Evolutionary conservation across 2,329 filamentous ascomycete genomes (phyloP), one percentile per base, ranked within the genome.

Genomic region (Aureobasidium sp.): DNA sequence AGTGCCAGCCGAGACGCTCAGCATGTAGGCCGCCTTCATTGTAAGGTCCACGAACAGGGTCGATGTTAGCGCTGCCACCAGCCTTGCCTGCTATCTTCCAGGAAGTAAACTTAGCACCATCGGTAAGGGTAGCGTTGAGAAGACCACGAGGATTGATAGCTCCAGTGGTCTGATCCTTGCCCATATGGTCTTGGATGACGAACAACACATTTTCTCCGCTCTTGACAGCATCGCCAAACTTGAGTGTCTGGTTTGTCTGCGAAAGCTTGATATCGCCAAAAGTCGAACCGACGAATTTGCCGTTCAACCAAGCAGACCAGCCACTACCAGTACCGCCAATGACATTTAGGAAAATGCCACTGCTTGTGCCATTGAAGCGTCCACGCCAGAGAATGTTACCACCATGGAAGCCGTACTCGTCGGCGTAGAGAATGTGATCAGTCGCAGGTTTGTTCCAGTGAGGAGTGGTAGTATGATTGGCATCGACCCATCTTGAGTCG

Each of bases 71-170:
- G 63, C 86, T 79, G 2, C 86, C 81, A 29, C 85, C 85, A 0
- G 87, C 87, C 31, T 83, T 86, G 9, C 88, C 87, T 5, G 86
- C 84, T 38, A 90, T 81, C 73, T 84, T 88, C 88, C 88, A 90
- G 16, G 81, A 78, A 0, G 79, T 81, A 72, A 89, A 89, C 27
- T 69, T 71, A 5, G 50, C 43, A 0, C 84, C 85, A 3, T 79
- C 81, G 20, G 84, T 48, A 0, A 88, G 80, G 1, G 80, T 84
- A 0, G 85, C 86, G 23, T 84, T 83, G 48, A 80, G 78, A 68
- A 88, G 87, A 7, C 87, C 87, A 45, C 86, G 77, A 15, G 84
- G 80, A 16, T 84, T 81, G 9, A 82, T 77, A 8, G 84, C 84
- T 0, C 79, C 81, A 1, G 79, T 79, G 0, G 83, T 84, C 27